A percentile compares a stretch with the other conserved stretches of the same genome.
These are phyloP conservation scores for Penstemon barbatus DNA, from an alignment of 257 asterid genomes.

Conservation along the genomic window DNA sequence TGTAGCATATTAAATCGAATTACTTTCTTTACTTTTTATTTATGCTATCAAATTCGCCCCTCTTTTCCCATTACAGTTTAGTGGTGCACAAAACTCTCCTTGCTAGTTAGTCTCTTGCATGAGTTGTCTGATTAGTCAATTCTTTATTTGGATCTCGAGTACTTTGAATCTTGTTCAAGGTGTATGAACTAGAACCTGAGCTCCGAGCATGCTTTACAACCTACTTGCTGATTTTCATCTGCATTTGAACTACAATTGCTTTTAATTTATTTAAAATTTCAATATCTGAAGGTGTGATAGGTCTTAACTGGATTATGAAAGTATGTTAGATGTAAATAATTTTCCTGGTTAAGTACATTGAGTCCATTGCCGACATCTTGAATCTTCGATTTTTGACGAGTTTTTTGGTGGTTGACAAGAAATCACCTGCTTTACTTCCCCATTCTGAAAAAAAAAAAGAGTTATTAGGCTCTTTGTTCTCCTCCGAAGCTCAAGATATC, in stretches of 20 bases:
- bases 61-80: too few relatives aligned
- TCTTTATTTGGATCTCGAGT: slow-evolving; percentile 17
- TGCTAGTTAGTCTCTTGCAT: slow-evolving; percentile 21
- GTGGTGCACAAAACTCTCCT: slow-evolving; percentile 18
- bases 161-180: slow-evolving; percentile 25
- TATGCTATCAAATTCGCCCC: slow-evolving; percentile 2
- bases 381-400: neutral
- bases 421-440: neutral
- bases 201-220: neutral
- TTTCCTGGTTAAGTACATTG: neutral
- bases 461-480: neutral
- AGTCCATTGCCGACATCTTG: neutral
- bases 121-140: slow-evolving; percentile 18
- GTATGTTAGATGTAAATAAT: too few relatives aligned
- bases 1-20: neutral
- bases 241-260: too few relatives aligned
- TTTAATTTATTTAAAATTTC: too few relatives aligned
- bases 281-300: too few relatives aligned
- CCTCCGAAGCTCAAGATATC: neutral
- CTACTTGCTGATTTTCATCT: too few relatives aligned
- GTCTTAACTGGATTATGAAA: too few relatives aligned
- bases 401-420: neutral
- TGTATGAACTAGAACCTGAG: slow-evolving; percentile 18
- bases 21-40: slow-evolving; percentile 21
- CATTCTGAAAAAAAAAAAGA: neutral